Percentiles rank a stretch among this genome's conserved stretches.
phyloP scores from a whole-genome alignment of 257 asterid species.

The Sherardia arvensis region DNA sequence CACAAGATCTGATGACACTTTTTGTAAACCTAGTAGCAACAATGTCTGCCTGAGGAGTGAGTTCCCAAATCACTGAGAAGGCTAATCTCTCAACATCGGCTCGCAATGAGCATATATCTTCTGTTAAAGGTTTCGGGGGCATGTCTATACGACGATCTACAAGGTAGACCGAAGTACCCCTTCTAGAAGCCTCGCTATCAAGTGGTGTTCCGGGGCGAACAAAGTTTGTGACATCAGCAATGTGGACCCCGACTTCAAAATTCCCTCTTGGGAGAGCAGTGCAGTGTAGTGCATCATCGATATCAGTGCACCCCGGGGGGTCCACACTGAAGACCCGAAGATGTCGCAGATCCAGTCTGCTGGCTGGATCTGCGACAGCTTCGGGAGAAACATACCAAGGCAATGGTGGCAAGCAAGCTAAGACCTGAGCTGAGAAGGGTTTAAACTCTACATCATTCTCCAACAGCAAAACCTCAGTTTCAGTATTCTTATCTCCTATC shows the following conservation, averaged over 20 bases:
- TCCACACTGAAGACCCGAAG: slow-evolving; percentile 92
- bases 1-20: slow-evolving; percentile 82
- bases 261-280: slow-evolving; percentile 76
- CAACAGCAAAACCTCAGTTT: slow-evolving; percentile 88
- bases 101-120: slow-evolving; percentile 94
- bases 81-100: slow-evolving; percentile 93
- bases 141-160: slow-evolving; percentile 96
- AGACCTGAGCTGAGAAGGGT: slow-evolving; percentile 90
- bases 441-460: slow-evolving; percentile 92
- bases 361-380: slow-evolving; percentile 66
- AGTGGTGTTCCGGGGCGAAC: slow-evolving; percentile 85
- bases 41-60: slow-evolving; percentile 87
- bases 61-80: slow-evolving; percentile 97
- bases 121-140: slow-evolving; percentile 98
- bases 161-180: slow-evolving; percentile 98
- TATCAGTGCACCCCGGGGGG: slow-evolving; percentile 98
- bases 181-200: slow-evolving; percentile 92
- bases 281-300: slow-evolving; percentile 97
- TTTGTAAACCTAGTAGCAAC: slow-evolving; percentile 72
- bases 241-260: slow-evolving; percentile 98
- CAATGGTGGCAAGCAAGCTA: slow-evolving; percentile 93
- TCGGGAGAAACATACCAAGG: slow-evolving; percentile 86
- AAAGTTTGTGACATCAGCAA: slow-evolving; percentile 97
- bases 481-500: slow-evolving; percentile 93
- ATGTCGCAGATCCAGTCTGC: slow-evolving; percentile 78